These are phyloP conservation scores for Cafeteria roenbergensis DNA, from an alignment of 108 stramenopile species.

Conservation along the genomic window DNA sequence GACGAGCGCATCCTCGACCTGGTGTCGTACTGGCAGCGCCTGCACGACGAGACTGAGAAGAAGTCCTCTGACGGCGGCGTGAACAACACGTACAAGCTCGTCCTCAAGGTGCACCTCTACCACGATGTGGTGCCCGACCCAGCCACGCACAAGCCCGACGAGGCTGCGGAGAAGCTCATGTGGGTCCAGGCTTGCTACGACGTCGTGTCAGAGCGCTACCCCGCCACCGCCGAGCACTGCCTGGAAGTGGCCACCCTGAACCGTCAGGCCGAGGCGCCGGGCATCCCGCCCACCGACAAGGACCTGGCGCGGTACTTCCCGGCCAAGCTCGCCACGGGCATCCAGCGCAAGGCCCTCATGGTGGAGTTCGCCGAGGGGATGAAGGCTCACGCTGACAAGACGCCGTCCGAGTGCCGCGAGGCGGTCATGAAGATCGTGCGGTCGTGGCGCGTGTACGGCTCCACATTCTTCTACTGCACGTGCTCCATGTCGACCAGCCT, in stretches of 20 bases:
- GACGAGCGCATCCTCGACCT: conserved; percentile 32
- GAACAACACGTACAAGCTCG: neutral
- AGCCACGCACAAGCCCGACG: conserved; percentile 8
- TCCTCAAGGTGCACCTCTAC: conserved; percentile 31
- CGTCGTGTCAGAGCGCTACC: conserved; percentile 31
- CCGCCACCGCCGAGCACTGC: conserved; percentile 23
- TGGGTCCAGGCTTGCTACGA: conserved; percentile 32
- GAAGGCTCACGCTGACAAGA: neutral
- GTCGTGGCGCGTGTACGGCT: conserved; percentile 31
- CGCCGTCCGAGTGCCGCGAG: neutral
- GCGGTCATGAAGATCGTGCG: conserved; percentile 24
- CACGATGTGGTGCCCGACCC: conserved; percentile 7
- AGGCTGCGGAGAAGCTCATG: conserved; percentile 19
- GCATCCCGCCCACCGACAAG: conserved; percentile 4
- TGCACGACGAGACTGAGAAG: conserved; percentile 10
- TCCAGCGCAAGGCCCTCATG: no score
- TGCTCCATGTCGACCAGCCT: conserved; percentile 19
- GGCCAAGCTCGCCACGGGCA: conserved; percentile 1
- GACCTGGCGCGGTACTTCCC: conserved; percentile 12
- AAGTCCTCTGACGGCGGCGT: neutral
- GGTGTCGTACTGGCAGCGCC: conserved; percentile 29
- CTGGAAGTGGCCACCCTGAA: conserved; percentile 25
- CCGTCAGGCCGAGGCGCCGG: conserved; percentile 11
- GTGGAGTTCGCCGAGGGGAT: neutral
- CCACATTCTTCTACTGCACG: conserved; percentile 27